A percentile compares a stretch with the other conserved stretches of the same genome.
These are phyloP conservation scores for Phaeosphaeria sp. DNA, from an alignment of 2,329 filamentous ascomycete genomes.

Conservation along the genomic window DNA sequence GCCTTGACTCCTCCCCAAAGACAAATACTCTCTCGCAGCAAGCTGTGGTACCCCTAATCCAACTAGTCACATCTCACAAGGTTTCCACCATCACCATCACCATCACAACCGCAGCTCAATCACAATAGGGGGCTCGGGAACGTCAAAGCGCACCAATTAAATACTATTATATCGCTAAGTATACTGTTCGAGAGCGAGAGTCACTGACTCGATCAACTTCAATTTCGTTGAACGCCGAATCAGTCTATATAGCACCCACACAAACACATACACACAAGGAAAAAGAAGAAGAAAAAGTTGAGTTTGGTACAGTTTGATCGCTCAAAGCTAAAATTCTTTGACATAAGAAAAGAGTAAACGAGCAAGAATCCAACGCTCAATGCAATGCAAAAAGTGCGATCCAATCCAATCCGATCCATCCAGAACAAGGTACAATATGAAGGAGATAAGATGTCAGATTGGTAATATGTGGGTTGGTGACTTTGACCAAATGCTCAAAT, in stretches of 20 bases:
- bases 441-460: not conserved
- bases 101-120: too few relatives aligned
- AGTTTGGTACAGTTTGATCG: slow-evolving; percentile 16
- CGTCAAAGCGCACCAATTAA: not conserved
- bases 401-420: slow-evolving; percentile 5
- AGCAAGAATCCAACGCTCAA: not conserved
- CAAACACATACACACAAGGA: slow-evolving; percentile 8
- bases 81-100: too few relatives aligned
- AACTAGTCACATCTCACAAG: too few relatives aligned
- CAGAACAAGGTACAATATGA: not conserved
- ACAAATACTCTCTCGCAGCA: too few relatives aligned
- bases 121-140: not conserved
- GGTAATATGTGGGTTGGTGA: not conserved
- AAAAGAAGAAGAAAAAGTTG: not conserved
- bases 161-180: not conserved
- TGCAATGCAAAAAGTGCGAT: slow-evolving; percentile 14
- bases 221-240: not conserved
- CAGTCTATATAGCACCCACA: not conserved
- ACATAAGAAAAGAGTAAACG: slow-evolving; percentile 1
- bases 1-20: too few relatives aligned
- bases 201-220: not conserved
- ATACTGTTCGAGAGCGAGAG: not conserved
- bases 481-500: slow-evolving; percentile 44
- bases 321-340: slow-evolving; percentile 23
- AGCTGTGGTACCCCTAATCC: too few relatives aligned